These are phyloP conservation scores for Tolypocladium ovalisporum DNA, from an alignment of 2,329 filamentous ascomycete genomes.

Conservation along the genomic window DNA sequence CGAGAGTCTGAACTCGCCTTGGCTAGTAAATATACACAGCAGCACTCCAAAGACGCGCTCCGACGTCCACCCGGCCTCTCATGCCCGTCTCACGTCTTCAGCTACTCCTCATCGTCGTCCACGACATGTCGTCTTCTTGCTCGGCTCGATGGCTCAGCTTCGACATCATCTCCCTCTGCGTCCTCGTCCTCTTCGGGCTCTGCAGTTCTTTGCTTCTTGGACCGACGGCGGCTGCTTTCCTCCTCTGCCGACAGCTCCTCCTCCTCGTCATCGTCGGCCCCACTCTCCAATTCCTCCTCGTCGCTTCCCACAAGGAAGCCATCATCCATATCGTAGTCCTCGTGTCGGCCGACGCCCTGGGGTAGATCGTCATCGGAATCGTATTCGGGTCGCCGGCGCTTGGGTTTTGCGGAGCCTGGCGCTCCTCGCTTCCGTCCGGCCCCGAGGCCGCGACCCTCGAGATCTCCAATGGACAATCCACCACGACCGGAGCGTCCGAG, in stretches of 20 bases:
- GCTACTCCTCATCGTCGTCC: conserved; percentile 48
- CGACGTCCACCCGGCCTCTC: neutral
- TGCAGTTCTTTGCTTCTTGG: conserved; percentile 40
- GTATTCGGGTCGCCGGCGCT: conserved; percentile 51
- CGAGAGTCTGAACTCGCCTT: neutral
- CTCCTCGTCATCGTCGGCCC: conserved; percentile 54
- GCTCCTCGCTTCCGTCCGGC: conserved; percentile 42
- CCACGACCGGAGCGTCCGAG: conserved; percentile 37
- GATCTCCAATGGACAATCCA: conserved; percentile 55
- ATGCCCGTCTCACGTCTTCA: conserved; percentile 2
- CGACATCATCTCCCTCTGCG: conserved; percentile 44
- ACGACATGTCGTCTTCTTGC: conserved; percentile 45
- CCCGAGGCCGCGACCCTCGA: conserved; percentile 50
- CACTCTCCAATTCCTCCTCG: conserved; percentile 54
- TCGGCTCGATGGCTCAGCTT: conserved; percentile 24
- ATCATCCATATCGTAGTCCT: conserved; percentile 72
- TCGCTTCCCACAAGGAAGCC: conserved; percentile 69
- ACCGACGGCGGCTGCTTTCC: conserved; percentile 31
- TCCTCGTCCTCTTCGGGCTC: conserved; percentile 38
- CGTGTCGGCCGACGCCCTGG: conserved; percentile 48
- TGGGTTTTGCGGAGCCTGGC: conserved; percentile 36
- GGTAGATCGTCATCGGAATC: conserved; percentile 68
- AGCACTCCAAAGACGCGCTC: neutral
- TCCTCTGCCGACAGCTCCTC: conserved; percentile 46
- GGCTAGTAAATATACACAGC: neutral